A percentile compares a stretch with the other conserved stretches of the same genome.
These are phyloP conservation scores for Aspergillus conjunctus DNA, from an alignment of 495 filamentous ascomycete genomes.

Conservation along the genomic window DNA sequence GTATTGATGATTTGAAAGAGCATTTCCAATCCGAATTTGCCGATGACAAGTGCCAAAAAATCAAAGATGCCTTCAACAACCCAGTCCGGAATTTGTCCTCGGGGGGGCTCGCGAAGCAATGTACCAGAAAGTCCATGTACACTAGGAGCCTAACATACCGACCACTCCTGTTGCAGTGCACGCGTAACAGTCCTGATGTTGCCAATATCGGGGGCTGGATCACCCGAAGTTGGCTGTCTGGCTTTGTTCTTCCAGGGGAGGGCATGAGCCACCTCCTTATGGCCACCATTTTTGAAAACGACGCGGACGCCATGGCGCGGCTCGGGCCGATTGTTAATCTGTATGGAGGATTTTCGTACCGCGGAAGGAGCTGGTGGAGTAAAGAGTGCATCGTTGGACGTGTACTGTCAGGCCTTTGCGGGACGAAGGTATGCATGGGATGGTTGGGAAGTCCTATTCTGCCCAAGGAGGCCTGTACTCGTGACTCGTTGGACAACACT, in stretches of 20 bases:
- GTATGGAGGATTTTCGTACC: slow-evolving; percentile 77
- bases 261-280: slow-evolving; percentile 74
- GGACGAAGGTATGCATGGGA: slow-evolving; percentile 73
- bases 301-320: slow-evolving; percentile 60
- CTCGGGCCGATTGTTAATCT: slow-evolving; percentile 72
- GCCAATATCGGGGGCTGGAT: slow-evolving; percentile 66
- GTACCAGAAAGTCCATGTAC: slow-evolving; percentile 35
- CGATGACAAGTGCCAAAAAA: slow-evolving; percentile 16
- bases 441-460: slow-evolving; percentile 67
- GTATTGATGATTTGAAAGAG: slow-evolving; percentile 36
- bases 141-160: slow-evolving; percentile 33
- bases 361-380: slow-evolving; percentile 77
- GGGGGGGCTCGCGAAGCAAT: neutral
- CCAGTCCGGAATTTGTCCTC: slow-evolving; percentile 11
- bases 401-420: slow-evolving; percentile 66
- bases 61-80: slow-evolving; percentile 14
- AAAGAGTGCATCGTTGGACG: slow-evolving; percentile 75
- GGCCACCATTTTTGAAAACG: slow-evolving; percentile 75
- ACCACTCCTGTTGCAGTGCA: slow-evolving; percentile 31
- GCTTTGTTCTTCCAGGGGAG: slow-evolving; percentile 78
- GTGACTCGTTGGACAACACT: slow-evolving; percentile 51
- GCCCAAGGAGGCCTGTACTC: slow-evolving; percentile 38
- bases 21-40: slow-evolving; percentile 23
- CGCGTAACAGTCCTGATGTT: slow-evolving; percentile 16
- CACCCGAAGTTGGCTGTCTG: slow-evolving; percentile 75